A percentile compares a stretch with the other conserved stretches of the same genome.
Evolutionary conservation across 495 filamentous ascomycete genomes (phyloP).

Genomic region (Penicillium manginii): DNA sequence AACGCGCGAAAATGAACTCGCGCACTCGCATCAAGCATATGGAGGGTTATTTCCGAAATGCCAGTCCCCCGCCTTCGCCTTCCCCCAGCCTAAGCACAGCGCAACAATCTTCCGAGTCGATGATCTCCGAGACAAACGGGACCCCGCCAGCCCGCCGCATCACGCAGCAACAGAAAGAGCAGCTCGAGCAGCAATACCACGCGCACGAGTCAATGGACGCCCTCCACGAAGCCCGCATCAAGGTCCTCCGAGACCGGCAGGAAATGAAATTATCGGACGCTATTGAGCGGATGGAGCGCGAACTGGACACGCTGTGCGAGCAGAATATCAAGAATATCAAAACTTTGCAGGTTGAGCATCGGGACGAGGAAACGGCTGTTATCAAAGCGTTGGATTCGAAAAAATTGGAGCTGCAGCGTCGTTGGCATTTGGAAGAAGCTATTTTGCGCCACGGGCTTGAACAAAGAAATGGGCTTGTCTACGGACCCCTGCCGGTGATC

Average conservation of each 20-base stretch:
- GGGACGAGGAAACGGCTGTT: conserved; percentile 55
- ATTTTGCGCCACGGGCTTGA: conserved; percentile 65
- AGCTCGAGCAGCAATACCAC: conserved; percentile 73
- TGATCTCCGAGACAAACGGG: conserved; percentile 25
- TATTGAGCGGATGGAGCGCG: conserved; percentile 63
- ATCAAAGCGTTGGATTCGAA: conserved; percentile 52
- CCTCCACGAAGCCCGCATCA: conserved; percentile 73
- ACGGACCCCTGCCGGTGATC: conserved; percentile 51
- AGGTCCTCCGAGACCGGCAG: conserved; percentile 79
- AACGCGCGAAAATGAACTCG: conserved; percentile 59
- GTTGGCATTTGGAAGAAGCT: conserved; percentile 69
- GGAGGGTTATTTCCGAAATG: conserved; percentile 74
- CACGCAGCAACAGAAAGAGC: conserved; percentile 49
- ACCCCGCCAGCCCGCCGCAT: conserved; percentile 33
- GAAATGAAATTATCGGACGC: conserved; percentile 69
- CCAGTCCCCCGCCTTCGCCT: conserved; percentile 46
- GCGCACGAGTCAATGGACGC: conserved; percentile 69
- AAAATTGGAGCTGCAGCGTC: conserved; percentile 49
- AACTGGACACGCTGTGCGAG: conserved; percentile 59
- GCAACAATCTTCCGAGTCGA: conserved; percentile 28
- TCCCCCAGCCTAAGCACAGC: background rate
- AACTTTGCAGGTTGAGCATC: conserved; percentile 56
- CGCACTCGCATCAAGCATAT: conserved; percentile 74
- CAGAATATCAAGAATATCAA: conserved; percentile 55
- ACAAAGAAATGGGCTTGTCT: conserved; percentile 47